phyloP scores from a whole-genome alignment of 768 basidiomycete genomes.

The Hericium coralloides region DNA sequence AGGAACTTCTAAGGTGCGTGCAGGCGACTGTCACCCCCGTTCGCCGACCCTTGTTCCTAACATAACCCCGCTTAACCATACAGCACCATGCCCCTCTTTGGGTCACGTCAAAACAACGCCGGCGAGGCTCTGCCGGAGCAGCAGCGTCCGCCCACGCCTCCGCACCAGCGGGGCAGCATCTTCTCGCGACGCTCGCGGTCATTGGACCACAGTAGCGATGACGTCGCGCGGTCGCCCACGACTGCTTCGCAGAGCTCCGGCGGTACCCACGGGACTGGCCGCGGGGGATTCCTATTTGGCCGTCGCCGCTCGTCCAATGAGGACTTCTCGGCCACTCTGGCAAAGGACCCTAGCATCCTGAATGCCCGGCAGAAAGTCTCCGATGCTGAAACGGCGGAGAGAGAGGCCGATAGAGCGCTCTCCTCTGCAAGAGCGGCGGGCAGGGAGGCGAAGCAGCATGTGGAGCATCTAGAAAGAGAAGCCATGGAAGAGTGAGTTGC shows the following conservation, averaged over 20 bases:
- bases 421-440: neutral
- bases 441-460: constrained; percentile 4
- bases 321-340: constrained; percentile 11
- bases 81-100: constrained; percentile 21
- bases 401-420: constrained; percentile 2
- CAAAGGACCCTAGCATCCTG: constrained; percentile 36
- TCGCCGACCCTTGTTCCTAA: neutral
- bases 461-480: constrained; percentile 1
- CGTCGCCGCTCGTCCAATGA: constrained; percentile 19
- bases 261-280: constrained; percentile 3
- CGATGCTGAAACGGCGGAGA: constrained; percentile 2
- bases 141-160: constrained; percentile 10
- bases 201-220: constrained; percentile 3
- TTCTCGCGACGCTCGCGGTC: constrained; percentile 18
- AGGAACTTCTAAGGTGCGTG: neutral
- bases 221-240: neutral
- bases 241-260: constrained; percentile 6
- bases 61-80: neutral
- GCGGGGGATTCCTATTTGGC: constrained; percentile 16
- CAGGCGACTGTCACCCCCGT: neutral
- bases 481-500: constrained; percentile 3
- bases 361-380: constrained; percentile 35
- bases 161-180: constrained; percentile 15
- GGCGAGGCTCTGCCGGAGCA: constrained; percentile 9
- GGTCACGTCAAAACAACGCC: constrained; percentile 7